Base-by-base conservation (phyloP, 2,329 filamentous ascomycete species). In the Eutypa lata region DNA sequence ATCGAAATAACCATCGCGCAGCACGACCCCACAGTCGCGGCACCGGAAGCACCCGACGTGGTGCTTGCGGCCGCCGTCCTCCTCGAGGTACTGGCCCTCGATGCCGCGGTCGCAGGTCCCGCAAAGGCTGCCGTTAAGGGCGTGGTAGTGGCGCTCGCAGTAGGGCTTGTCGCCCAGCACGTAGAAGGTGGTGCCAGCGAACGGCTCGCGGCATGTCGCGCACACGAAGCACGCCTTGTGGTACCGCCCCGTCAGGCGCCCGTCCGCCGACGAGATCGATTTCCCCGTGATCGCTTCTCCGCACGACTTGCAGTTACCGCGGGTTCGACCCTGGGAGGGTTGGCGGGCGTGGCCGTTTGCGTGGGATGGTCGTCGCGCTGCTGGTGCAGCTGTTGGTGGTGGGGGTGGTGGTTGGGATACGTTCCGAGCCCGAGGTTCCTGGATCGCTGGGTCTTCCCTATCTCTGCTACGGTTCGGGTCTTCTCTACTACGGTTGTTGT, bases 221-320 rank as follows among this genome's bases (percentile, higher is more conserved):
- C 94, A 99, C 11, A 93, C 89, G 67, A 99, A 97, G 70, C 93
- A 99, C 4, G 88, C 82, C 70, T 95, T 96, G 77, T 99, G 94
- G 70, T 96, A 99, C 57, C 91, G 87, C 10, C 94, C 94, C 0
- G 90, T 96, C 22, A 99, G 77, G 22, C 92, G 87, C 16, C 94
- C 94, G 63, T 97, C 94, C 1, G 91, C 91, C 14, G 91, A 96
- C 33, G 93, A 96, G 53, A 99, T 86, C 1, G 91, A 96, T 73
- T 97, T 97, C 19, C 91, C 93, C 44, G 84, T 82, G 62, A 99
- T 97, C 7, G 80, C 75, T 45, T 88, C 76, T 3, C 82, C 78
- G 70, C 94, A 99, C 1, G 90, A 89, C 64, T 91, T 90, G 75
- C 94, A 99, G 57, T 83, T 84, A 2, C 90, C 90, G 52, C 90